A percentile compares a stretch with the other conserved stretches of the same genome.
Evolutionary conservation across 148 eudicot genomes (phyloP).

Genomic region (Pharnaceum exiguum): DNA sequence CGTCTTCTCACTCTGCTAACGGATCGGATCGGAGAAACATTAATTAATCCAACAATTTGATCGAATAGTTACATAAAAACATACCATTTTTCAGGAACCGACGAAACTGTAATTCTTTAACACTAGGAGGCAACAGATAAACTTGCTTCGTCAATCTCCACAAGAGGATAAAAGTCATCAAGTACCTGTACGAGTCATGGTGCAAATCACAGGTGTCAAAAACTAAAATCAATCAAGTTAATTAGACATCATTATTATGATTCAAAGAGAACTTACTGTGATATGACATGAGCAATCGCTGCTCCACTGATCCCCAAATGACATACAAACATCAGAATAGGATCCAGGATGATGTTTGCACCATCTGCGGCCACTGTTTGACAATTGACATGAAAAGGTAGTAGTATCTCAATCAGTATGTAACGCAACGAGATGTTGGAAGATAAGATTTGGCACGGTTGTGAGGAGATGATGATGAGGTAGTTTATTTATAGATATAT

Average conservation of each 20-base stretch:
- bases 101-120: conserved; percentile 59
- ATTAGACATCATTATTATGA: not conserved
- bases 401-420: too few species aligned
- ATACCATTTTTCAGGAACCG: conserved; percentile 86
- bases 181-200: conserved; percentile 71
- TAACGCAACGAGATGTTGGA: too few species aligned
- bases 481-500: not conserved
- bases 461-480: not conserved
- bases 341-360: conserved; percentile 75
- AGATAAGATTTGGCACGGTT: not conserved
- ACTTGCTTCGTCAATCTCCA: conserved; percentile 66
- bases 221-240: too few species aligned
- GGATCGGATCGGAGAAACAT: not conserved
- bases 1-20: not conserved
- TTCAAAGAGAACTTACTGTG: conserved; percentile 59
- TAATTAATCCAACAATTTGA: not conserved
- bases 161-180: conserved; percentile 65
- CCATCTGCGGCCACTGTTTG: conserved; percentile 71
- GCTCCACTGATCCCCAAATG: conserved; percentile 85
- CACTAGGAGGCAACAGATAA: conserved; percentile 63
- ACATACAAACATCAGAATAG: conserved; percentile 71
- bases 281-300: conserved; percentile 94
- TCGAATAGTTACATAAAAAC: not conserved
- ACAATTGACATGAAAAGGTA: not conserved
- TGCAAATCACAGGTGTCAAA: too few species aligned